Evolutionary conservation across 1,139 yeast genomes (phyloP).

Genomic region (Arxiozyma bovina): DNA sequence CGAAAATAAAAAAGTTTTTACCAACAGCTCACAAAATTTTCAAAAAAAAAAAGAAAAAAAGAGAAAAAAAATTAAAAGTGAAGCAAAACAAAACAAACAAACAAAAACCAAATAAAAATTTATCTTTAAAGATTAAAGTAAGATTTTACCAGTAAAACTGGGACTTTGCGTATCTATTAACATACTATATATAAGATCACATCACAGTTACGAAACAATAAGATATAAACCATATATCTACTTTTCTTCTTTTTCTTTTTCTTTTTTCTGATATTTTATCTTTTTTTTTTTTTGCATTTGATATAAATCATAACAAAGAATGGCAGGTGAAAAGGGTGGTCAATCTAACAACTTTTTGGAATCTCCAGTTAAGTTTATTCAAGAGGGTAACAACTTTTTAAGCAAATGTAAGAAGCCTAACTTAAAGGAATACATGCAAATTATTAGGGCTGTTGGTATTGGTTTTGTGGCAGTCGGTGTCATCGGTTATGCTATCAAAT

Average conservation of each 20-base stretch:
- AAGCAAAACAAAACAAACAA: too few species aligned
- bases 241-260: not conserved
- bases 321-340: slow-evolving; percentile 27
- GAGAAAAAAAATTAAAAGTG: too few species aligned
- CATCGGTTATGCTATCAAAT: slow-evolving; percentile 90
- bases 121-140: not conserved
- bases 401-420: slow-evolving; percentile 91
- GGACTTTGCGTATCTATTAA: too few species aligned
- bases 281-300: not conserved
- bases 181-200: too few species aligned
- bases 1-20: not conserved
- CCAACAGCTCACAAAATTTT: not conserved
- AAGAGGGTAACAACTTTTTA: slow-evolving; percentile 81
- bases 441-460: slow-evolving; percentile 90
- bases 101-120: not conserved
- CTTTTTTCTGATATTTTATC: not conserved
- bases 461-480: slow-evolving; percentile 97
- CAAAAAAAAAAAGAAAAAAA: not conserved
- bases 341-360: slow-evolving; percentile 71
- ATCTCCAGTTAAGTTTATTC: slow-evolving; percentile 83
- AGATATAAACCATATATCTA: not conserved
- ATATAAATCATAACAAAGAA: slow-evolving; percentile 2
- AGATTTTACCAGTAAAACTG: too few species aligned
- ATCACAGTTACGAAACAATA: not conserved
- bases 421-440: slow-evolving; percentile 75